Evolutionary conservation across 257 asterid species (phyloP).

Genomic region (Fraxinus excelsior): DNA sequence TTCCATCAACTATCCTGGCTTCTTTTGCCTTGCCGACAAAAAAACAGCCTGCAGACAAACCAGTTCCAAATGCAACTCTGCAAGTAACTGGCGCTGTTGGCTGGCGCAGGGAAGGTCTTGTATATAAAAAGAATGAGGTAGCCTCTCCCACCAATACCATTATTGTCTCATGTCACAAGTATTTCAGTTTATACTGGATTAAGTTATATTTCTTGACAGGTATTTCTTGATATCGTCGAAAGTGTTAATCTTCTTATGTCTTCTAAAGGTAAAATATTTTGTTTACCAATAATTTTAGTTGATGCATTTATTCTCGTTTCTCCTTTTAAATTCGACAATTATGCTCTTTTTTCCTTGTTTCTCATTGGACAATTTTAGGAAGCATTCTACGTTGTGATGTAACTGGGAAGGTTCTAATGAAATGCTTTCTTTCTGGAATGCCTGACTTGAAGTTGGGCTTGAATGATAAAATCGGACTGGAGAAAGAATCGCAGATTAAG

Average conservation of each 20-base stretch:
- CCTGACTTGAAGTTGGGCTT: slow-evolving; percentile 98
- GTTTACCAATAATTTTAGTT: slow-evolving; percentile 4
- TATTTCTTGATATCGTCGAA: slow-evolving; percentile 97
- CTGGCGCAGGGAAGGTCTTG: slow-evolving; percentile 99
- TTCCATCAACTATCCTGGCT: slow-evolving; percentile 19
- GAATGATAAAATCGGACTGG: slow-evolving; percentile 99
- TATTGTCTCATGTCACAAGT: slow-evolving; percentile 4
- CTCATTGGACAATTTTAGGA: slow-evolving; percentile 50
- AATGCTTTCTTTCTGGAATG: slow-evolving; percentile 99
- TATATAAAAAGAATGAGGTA: slow-evolving; percentile 96
- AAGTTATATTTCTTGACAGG: slow-evolving; percentile 47
- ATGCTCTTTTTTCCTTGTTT: neutral
- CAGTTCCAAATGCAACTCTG: slow-evolving; percentile 97
- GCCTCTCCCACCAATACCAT: slow-evolving; percentile 12
- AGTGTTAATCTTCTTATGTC: slow-evolving; percentile 99
- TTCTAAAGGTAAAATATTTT: slow-evolving; percentile 68
- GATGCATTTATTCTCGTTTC: slow-evolving; percentile 9
- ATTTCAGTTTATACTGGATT: slow-evolving; percentile 19
- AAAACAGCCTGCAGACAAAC: slow-evolving; percentile 79
- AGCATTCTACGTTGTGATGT: slow-evolving; percentile 97
- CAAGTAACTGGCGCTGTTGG: slow-evolving; percentile 99
- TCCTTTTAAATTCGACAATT: neutral
- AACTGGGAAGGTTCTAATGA: slow-evolving; percentile 97
- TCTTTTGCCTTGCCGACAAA: slow-evolving; percentile 20
- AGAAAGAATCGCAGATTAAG: slow-evolving; percentile 94